Percentiles rank a stretch among this genome's conserved stretches.
Conservation (phyloP, 805 yeast genomes). For the Spathaspora arborariae region DNA sequence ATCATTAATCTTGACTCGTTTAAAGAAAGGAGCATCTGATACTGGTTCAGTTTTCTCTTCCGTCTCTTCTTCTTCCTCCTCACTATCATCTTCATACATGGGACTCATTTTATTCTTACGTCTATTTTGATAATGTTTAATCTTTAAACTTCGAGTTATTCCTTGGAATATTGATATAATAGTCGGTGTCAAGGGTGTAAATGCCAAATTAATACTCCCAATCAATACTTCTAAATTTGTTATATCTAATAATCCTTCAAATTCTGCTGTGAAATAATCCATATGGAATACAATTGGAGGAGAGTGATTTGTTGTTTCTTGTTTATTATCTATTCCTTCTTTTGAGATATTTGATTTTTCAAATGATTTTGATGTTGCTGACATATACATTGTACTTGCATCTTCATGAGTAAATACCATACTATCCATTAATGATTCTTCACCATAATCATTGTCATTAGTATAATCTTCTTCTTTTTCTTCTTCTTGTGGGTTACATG, state of each 20-base stretch:
- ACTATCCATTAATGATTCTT: constrained; percentile 50
- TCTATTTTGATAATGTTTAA: constrained; percentile 27
- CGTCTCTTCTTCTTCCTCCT: constrained; percentile 10
- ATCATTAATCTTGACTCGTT: constrained; percentile 32
- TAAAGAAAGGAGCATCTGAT: constrained; percentile 25
- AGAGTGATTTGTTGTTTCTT: neutral
- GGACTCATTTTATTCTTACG: constrained; percentile 13
- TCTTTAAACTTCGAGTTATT: constrained; percentile 30
- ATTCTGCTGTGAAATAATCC: constrained; percentile 38
- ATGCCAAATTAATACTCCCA: constrained; percentile 39
- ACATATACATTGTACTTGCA: constrained; percentile 73
- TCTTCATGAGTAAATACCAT: constrained; percentile 65
- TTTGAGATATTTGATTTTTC: constrained; percentile 12
- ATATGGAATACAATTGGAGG: constrained; percentile 24
- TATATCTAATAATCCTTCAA: constrained; percentile 43
- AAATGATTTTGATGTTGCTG: constrained; percentile 62
- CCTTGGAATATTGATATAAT: constrained; percentile 33
- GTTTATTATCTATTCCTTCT: constrained; percentile 7
- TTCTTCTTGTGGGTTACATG: neutral
- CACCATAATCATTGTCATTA: constrained; percentile 23
- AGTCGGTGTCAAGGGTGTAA: constrained; percentile 41
- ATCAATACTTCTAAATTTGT: constrained; percentile 36
- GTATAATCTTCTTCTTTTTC: constrained; percentile 7
- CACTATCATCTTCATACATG: constrained; percentile 17
- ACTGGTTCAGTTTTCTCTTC: constrained; percentile 10